Conservation (phyloP, 2,329 filamentous ascomycete species). For the Gyromitra esculenta region DNA sequence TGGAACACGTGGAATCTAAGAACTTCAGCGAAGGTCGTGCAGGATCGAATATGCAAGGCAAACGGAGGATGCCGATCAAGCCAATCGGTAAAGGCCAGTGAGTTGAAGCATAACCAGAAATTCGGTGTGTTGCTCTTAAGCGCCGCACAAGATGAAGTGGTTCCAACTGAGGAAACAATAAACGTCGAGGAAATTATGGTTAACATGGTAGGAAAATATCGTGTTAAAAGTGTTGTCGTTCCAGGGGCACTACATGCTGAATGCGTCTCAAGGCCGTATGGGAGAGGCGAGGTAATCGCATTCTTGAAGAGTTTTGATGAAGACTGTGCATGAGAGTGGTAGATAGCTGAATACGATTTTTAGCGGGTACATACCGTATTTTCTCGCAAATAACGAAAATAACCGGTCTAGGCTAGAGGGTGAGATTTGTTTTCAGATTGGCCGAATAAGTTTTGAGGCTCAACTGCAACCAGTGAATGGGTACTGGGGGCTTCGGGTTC, state of each 20-base stretch:
- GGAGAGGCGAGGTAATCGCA: slow-evolving; percentile 61
- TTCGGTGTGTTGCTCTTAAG: slow-evolving; percentile 60
- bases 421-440: too few relatives aligned
- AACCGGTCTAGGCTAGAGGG: too few relatives aligned
- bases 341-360: too few relatives aligned
- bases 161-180: slow-evolving; percentile 60
- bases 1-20: slow-evolving; percentile 69
- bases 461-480: too few relatives aligned
- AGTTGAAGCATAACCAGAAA: background rate
- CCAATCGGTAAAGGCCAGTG: background rate
- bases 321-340: background rate
- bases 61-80: background rate
- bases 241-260: slow-evolving; percentile 66
- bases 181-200: slow-evolving; percentile 58
- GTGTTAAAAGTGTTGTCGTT: slow-evolving; percentile 61
- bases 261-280: slow-evolving; percentile 62
- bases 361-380: too few relatives aligned
- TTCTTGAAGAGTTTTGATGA: slow-evolving; percentile 33
- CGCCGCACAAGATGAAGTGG: slow-evolving; percentile 63
- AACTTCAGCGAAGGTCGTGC: slow-evolving; percentile 61
- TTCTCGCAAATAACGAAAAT: too few relatives aligned
- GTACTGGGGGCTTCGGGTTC: too few relatives aligned
- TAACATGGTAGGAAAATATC: slow-evolving; percentile 55
- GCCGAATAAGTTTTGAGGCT: too few relatives aligned
- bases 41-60: slow-evolving; percentile 11